Evolutionary conservation across 345 rosid species (phyloP).

Genomic region (Euphorbia lathyris): DNA sequence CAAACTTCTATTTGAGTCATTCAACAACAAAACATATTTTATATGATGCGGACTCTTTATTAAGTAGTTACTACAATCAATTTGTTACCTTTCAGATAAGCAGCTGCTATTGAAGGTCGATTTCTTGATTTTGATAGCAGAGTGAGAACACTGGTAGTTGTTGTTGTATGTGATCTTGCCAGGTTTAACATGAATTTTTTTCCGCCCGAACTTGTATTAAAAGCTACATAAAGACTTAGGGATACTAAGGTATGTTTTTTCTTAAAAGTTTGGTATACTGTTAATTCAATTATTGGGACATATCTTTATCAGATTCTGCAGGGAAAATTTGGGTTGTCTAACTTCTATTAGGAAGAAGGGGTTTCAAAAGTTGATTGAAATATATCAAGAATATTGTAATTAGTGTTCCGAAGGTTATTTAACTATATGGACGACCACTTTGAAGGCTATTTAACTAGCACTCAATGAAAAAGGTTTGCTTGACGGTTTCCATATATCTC

Average conservation of each 20-base stretch:
- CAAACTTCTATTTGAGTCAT: conserved; percentile 61
- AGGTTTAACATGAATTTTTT: conserved; percentile 47
- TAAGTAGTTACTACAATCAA: neutral
- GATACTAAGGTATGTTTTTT: conserved; percentile 71
- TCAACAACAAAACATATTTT: conserved; percentile 5
- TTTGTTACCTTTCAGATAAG: conserved; percentile 14
- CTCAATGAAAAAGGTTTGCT: too few relatives aligned
- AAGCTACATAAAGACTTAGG: conserved; percentile 74
- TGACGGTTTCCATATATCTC: too few relatives aligned
- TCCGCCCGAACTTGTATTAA: conserved; percentile 55
- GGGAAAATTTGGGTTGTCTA: neutral
- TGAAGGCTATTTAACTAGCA: too few relatives aligned
- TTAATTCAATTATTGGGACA: neutral
- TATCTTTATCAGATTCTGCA: neutral
- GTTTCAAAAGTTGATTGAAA: conserved; percentile 67
- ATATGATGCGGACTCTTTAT: conserved; percentile 20
- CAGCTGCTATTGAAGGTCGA: conserved; percentile 81
- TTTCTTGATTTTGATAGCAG: conserved; percentile 79
- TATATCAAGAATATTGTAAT: conserved; percentile 75
- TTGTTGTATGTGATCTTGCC: conserved; percentile 72
- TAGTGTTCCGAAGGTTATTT: conserved; percentile 64
- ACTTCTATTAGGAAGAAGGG: conserved; percentile 77
- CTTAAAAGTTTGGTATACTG: conserved; percentile 4
- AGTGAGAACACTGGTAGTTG: conserved; percentile 75
- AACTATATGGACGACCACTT: conserved; percentile 48